A percentile compares a stretch with the other conserved stretches of the same genome.
Conservation (phyloP, 163 green algal genomes). For the Coccomyxa subellipsoidea region DNA sequence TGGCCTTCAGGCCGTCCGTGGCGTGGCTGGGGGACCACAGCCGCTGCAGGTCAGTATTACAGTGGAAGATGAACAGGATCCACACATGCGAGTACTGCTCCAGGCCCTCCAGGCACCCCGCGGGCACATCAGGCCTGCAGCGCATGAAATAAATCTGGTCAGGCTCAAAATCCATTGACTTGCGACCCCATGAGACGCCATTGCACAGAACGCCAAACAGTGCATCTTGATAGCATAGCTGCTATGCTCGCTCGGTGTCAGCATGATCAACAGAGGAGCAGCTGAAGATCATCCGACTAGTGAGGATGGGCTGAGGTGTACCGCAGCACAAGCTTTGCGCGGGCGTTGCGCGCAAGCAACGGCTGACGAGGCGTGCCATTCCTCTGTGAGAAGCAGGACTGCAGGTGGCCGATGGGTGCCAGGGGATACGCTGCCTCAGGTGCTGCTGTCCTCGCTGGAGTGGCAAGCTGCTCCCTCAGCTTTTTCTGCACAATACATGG, state of each 20-base stretch:
- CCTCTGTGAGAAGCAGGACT: constrained; percentile 68
- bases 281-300: no score
- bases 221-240: no score
- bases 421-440: constrained; percentile 46
- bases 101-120: constrained; percentile 72
- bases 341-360: constrained; percentile 70
- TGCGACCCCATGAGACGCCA: no score
- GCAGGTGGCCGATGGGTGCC: constrained; percentile 59
- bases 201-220: no score
- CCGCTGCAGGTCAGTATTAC: constrained; percentile 81
- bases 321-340: constrained; percentile 55
- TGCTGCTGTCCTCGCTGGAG: not conserved
- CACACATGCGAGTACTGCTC: constrained; percentile 86
- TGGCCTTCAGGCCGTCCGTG: constrained; percentile 52
- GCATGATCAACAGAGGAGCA: no score
- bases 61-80: constrained; percentile 94
- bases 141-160: no score
- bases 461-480: not conserved
- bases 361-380: constrained; percentile 91
- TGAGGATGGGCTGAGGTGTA: not conserved
- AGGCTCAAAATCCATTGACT: no score
- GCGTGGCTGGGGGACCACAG: not conserved
- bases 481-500: not conserved
- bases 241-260: no score
- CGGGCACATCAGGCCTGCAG: constrained; percentile 44